Conservation (phyloP, 1,139 yeast species). For the Kodamaea sp. region DNA sequence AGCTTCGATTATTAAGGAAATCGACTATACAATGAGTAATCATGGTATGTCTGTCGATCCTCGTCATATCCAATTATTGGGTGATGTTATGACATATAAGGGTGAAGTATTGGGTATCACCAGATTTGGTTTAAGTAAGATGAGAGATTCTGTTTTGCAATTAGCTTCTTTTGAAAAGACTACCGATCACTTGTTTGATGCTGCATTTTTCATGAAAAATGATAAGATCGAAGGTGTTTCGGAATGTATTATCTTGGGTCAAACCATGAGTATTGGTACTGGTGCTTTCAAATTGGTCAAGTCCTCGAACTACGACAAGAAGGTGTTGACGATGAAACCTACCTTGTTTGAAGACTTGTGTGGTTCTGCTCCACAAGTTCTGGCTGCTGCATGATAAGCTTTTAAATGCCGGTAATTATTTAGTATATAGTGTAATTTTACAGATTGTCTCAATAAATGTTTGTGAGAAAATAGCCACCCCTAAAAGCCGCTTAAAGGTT, state of each 20-base stretch:
- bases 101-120: slow-evolving; percentile 98
- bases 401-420: slow-evolving; percentile 1
- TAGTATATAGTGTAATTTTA: slow-evolving; percentile 3
- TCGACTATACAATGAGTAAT: slow-evolving; percentile 96
- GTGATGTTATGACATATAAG: slow-evolving; percentile 98
- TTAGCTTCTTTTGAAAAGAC: slow-evolving; percentile 97
- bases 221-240: slow-evolving; percentile 97
- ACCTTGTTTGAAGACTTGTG: slow-evolving; percentile 61
- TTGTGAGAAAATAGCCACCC: background rate
- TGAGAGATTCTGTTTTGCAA: slow-evolving; percentile 97
- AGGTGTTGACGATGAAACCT: slow-evolving; percentile 47
- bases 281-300: slow-evolving; percentile 89
- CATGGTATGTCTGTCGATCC: slow-evolving; percentile 99
- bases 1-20: slow-evolving; percentile 86
- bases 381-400: slow-evolving; percentile 14
- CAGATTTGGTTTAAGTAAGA: slow-evolving; percentile 93
- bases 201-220: slow-evolving; percentile 95
- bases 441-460: background rate
- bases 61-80: slow-evolving; percentile 94
- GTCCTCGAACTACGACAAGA: slow-evolving; percentile 44
- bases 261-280: slow-evolving; percentile 96
- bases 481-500: no score
- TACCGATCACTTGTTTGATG: slow-evolving; percentile 96
- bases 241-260: slow-evolving; percentile 96
- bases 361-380: slow-evolving; percentile 13